Conservation (phyloP, 805 yeast species). For the Vanderwaltozyma verrucispora region DNA sequence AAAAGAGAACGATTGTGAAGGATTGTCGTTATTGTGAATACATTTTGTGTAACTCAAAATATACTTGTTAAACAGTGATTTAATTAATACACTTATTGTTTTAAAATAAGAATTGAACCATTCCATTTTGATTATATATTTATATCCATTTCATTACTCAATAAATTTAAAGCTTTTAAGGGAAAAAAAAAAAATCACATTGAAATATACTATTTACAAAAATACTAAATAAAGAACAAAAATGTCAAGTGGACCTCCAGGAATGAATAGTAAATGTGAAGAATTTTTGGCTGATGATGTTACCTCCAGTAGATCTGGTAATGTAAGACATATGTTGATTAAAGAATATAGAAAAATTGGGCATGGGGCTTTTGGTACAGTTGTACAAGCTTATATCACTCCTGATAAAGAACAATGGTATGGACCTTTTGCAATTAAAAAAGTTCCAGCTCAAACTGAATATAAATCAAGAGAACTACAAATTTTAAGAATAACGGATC, state of each 20-base stretch:
- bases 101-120: too few relatives aligned
- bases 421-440: slow-evolving; percentile 77
- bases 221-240: background rate
- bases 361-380: slow-evolving; percentile 82
- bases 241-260: background rate
- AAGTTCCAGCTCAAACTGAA: slow-evolving; percentile 82
- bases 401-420: slow-evolving; percentile 41
- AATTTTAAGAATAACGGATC: slow-evolving; percentile 61
- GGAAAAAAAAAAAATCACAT: too few relatives aligned
- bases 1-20: too few relatives aligned
- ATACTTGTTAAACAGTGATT: too few relatives aligned
- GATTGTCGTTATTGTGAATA: too few relatives aligned
- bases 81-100: too few relatives aligned
- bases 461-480: slow-evolving; percentile 76
- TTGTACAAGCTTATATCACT: slow-evolving; percentile 56
- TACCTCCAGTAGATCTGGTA: slow-evolving; percentile 45
- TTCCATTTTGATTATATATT: too few relatives aligned
- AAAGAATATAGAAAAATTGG: slow-evolving; percentile 68
- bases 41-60: too few relatives aligned
- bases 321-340: slow-evolving; percentile 51
- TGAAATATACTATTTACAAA: too few relatives aligned
- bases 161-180: too few relatives aligned
- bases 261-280: slow-evolving; percentile 2
- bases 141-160: too few relatives aligned
- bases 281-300: slow-evolving; percentile 52